These are phyloP conservation scores for Syzygium oleosum DNA, from an alignment of 345 rosid genomes.

Conservation along the genomic window DNA sequence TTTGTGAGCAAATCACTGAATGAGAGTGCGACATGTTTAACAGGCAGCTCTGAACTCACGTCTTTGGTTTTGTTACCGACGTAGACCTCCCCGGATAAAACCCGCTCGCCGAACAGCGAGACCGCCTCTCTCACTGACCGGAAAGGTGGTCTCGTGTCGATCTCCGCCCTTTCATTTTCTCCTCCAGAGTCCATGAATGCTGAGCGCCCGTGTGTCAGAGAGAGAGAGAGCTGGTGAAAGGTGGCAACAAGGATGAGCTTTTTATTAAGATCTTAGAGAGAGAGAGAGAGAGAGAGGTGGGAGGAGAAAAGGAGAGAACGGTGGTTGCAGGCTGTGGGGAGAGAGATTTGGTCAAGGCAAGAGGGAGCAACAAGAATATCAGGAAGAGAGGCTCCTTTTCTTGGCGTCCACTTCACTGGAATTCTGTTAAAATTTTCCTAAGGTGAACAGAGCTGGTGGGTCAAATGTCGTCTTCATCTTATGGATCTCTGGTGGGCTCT, in stretches of 20 bases:
- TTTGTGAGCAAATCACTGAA: background rate
- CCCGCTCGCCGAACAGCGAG: slow-evolving; percentile 9
- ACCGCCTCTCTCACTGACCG: slow-evolving; percentile 17
- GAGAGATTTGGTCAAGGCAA: background rate
- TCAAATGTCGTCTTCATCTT: background rate
- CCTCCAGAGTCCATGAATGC: background rate
- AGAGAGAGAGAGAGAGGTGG: background rate
- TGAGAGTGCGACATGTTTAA: background rate
- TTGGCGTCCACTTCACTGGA: slow-evolving; percentile 22
- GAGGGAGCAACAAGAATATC: background rate
- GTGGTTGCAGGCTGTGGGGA: background rate
- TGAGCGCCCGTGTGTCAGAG: background rate
- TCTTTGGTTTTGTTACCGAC: background rate
- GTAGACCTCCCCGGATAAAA: slow-evolving; percentile 7
- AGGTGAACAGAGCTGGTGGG: background rate
- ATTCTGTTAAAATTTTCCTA: background rate
- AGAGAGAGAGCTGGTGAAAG: background rate
- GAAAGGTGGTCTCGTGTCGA: slow-evolving; percentile 11
- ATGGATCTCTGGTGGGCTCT: background rate
- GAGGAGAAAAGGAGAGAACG: background rate
- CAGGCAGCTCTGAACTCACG: background rate
- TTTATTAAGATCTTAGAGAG: background rate
- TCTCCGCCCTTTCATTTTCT: slow-evolving; percentile 7
- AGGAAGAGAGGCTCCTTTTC: slow-evolving; percentile 10
- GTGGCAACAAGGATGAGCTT: background rate